A percentile compares a stretch with the other conserved stretches of the same genome.
Conservation (phyloP, 164 flowering plant species). For the Piper betle region DNA sequence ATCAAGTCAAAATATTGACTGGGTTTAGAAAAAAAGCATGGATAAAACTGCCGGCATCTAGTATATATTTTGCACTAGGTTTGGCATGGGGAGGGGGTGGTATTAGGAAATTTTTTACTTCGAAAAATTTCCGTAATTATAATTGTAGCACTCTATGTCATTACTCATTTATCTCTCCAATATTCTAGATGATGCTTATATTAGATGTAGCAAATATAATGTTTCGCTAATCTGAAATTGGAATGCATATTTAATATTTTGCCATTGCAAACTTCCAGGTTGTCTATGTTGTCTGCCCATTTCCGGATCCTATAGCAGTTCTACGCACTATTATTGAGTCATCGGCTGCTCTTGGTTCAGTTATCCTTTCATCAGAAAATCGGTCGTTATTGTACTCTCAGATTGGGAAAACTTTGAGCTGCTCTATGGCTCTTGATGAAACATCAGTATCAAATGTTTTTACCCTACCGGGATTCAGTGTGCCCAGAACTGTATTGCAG, state of each 20-base stretch:
- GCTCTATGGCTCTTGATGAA: conserved; percentile 72
- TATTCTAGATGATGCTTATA: no score
- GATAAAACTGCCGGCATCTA: no score
- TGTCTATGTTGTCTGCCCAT: conserved; percentile 93
- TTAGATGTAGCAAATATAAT: no score
- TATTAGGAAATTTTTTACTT: no score
- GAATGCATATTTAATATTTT: background rate
- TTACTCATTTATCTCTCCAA: no score
- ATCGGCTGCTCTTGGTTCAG: conserved; percentile 68
- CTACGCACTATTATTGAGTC: conserved; percentile 74
- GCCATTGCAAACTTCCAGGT: conserved; percentile 33
- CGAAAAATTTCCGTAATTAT: no score
- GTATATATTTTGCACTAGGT: no score
- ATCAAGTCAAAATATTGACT: no score
- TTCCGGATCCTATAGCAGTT: conserved; percentile 76
- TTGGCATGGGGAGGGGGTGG: no score
- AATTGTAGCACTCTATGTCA: no score
- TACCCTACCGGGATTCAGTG: conserved; percentile 65
- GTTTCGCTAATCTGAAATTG: no score
- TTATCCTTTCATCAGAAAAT: conserved; percentile 48
- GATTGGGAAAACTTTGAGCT: conserved; percentile 67
- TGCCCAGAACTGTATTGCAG: conserved; percentile 82
- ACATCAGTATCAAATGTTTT: conserved; percentile 54
- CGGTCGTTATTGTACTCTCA: conserved; percentile 49
- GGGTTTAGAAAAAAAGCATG: no score